phyloP scores from a whole-genome alignment of 202 grass and related monocot genomes.

The Schoenoplectus tabernaemontani region DNA sequence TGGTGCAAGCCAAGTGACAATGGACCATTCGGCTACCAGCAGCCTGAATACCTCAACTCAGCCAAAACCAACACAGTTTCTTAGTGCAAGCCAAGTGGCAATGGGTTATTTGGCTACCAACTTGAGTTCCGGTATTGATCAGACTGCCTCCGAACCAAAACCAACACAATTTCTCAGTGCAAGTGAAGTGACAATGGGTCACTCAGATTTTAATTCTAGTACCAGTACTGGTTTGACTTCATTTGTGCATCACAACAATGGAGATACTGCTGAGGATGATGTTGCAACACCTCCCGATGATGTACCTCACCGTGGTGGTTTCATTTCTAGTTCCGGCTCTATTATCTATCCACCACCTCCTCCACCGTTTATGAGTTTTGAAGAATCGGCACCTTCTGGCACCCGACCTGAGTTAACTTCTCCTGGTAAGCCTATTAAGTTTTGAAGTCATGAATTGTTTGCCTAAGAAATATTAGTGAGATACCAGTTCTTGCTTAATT shows the following conservation, averaged over 20 bases:
- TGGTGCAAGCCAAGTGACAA: constrained; percentile 18
- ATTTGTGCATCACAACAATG: not conserved
- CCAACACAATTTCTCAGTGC: constrained; percentile 7
- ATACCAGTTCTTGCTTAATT: not conserved
- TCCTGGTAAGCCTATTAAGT: not conserved
- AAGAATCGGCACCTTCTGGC: not conserved
- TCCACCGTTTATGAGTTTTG: not conserved
- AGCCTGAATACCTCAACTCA: not conserved
- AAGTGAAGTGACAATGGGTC: not conserved
- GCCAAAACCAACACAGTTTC: constrained; percentile 13
- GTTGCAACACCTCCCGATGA: constrained; percentile 1
- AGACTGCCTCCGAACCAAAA: not conserved
- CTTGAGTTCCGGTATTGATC: not conserved
- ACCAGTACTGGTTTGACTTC: not conserved
- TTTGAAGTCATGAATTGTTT: not conserved
- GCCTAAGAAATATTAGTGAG: not conserved
- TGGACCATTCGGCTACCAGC: not conserved
- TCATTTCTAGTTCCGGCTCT: not conserved
- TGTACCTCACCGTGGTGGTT: not conserved
- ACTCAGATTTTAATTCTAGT: not conserved
- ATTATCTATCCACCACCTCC: constrained; percentile 14
- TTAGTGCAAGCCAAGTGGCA: constrained; percentile 24
- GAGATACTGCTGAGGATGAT: not conserved
- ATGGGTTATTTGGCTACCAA: not conserved
- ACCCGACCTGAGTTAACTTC: not conserved